Evolutionary conservation across 1,139 yeast species (phyloP).

Genomic region (Suhomyces bolitotheri): DNA sequence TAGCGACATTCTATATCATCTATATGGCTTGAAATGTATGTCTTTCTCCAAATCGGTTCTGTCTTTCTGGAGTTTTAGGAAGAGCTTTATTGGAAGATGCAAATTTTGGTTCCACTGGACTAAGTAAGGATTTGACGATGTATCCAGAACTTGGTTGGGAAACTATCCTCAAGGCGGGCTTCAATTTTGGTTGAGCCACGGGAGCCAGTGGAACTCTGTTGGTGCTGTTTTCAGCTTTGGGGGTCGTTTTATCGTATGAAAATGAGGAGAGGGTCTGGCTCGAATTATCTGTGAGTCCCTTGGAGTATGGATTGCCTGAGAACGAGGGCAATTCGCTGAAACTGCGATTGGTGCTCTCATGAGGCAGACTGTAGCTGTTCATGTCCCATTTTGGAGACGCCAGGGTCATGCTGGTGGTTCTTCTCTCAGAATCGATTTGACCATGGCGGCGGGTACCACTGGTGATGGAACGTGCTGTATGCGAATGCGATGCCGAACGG

Average conservation of each 20-base stretch:
- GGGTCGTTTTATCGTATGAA: not conserved
- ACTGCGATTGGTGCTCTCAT: not conserved
- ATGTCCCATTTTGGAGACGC: not conserved
- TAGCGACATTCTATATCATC: too few relatives aligned
- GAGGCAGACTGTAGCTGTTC: not conserved
- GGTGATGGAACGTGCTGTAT: not conserved
- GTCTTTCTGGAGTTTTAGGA: conserved; percentile 12
- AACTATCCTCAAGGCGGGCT: not conserved
- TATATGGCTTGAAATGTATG: not conserved
- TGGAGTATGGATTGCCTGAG: not conserved
- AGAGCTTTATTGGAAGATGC: conserved; percentile 1
- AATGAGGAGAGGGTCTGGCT: not conserved
- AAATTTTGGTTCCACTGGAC: not conserved
- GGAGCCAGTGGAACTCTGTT: not conserved
- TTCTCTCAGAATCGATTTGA: too few relatives aligned
- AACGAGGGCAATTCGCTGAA: not conserved
- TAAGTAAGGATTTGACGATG: too few relatives aligned
- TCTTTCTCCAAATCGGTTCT: conserved; percentile 13
- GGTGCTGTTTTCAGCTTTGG: not conserved
- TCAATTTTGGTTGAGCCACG: not conserved
- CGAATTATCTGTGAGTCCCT: not conserved
- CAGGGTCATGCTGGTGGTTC: not conserved
- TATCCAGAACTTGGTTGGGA: too few relatives aligned
- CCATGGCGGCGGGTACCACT: too few relatives aligned
- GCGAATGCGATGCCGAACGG: conserved; percentile 3